A percentile compares a stretch with the other conserved stretches of the same genome.
Conservation (phyloP, 2,329 filamentous ascomycete species). For the Penicillium sp. region DNA sequence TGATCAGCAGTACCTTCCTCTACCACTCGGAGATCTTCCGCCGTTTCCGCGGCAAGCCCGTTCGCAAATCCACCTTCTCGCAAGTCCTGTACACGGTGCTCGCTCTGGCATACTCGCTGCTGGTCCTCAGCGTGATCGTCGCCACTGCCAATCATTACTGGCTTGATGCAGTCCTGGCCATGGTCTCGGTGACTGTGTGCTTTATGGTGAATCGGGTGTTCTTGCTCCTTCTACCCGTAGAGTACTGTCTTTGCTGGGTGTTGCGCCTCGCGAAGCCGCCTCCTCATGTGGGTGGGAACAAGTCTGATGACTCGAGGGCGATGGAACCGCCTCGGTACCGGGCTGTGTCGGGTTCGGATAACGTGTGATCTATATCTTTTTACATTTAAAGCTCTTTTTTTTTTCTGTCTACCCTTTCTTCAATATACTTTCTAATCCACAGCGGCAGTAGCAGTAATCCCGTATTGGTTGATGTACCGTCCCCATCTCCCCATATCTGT, state of each 20-base stretch:
- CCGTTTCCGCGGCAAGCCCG: conserved; percentile 39
- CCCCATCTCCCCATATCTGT: too few relatives aligned
- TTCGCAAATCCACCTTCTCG: conserved; percentile 35
- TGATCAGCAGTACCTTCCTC: conserved; percentile 49
- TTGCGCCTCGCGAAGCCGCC: conserved; percentile 48
- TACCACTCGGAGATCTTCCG: conserved; percentile 49
- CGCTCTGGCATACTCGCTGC: conserved; percentile 45
- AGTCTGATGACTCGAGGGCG: background rate
- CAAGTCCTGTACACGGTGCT: conserved; percentile 42
- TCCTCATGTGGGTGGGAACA: conserved; percentile 1
- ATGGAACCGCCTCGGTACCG: background rate
- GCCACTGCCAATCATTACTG: conserved; percentile 57
- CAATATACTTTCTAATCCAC: too few relatives aligned
- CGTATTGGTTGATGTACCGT: too few relatives aligned
- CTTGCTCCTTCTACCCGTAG: conserved; percentile 46
- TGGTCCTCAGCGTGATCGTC: conserved; percentile 49
- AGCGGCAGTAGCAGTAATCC: too few relatives aligned
- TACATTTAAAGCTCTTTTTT: background rate
- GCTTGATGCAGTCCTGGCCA: conserved; percentile 49
- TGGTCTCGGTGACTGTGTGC: conserved; percentile 43
- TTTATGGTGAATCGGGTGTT: conserved; percentile 48
- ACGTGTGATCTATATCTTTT: background rate
- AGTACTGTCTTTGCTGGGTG: conserved; percentile 46
- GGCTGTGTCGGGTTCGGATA: background rate
- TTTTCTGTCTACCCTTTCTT: background rate